Evolutionary conservation across 192 early-diverging fungal species (phyloP), one percentile per base, ranked within the genome.

Genomic region (Coemansia sp.): DNA sequence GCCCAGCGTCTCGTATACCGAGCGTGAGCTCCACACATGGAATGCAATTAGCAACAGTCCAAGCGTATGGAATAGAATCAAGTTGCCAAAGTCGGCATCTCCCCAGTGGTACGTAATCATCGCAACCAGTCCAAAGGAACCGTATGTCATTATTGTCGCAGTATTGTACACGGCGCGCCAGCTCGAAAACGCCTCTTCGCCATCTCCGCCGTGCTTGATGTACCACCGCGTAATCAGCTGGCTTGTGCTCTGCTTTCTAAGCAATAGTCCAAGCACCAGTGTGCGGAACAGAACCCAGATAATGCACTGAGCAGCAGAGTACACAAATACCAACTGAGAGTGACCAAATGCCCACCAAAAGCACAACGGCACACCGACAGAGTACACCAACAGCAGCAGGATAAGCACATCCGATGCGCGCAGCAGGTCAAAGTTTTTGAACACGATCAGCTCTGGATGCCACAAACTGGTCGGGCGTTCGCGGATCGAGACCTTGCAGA

Each of bases 131-230:
- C 87, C 79, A 71, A 96, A 96, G 0, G 92, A 89, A 1, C 90
- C 88, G 58, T 95, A 98, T 0, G 89, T 95, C 94, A 97, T 96
- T 15, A 90, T 85, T 34, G 90, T 85, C 0, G 91, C 88, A 7
- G 94, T 79, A 70, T 98, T 98, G 84, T 91, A 98, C 28, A 98
- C 86, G 12, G 90, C 88, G 76, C 96, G 96, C 97, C 97, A 98
- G 77, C 91, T 90, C 48, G 89, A 75, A 76, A 97, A 98, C 1
- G 93, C 93, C 53, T 96, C 95, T 53, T 86, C 79, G 37, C 86
- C 78, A 61, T 85, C 89, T n/a, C 92, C 92, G 18, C 97, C 97
- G 69, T 85, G 88, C 79, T 92, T 94, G 73, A 98, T 91, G 63
- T 92, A 97, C 83, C 94, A 90, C 47, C 91, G 86, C 21, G 90